Base-by-base conservation (phyloP, 1,284 basidiomycete species). In the Hemileia vastatrix region DNA sequence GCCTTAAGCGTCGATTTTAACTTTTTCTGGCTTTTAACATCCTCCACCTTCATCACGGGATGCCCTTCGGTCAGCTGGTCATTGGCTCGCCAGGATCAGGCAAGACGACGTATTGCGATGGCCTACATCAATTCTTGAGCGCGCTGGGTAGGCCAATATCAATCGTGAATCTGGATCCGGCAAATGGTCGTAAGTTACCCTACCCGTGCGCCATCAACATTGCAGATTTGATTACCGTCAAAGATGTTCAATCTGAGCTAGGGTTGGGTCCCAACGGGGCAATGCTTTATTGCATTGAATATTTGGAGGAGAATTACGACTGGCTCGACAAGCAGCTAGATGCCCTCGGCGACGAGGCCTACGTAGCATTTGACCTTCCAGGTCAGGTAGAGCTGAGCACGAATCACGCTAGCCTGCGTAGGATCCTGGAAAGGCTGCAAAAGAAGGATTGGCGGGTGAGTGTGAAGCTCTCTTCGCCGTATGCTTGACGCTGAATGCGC, bases 321-420 rank as follows among this genome's bases (percentile, higher is more conserved):
- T 98, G 94, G 94, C 81, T 98, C 23, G 85, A 92, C 64, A 75
- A 77, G 49, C 77, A 84, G 51, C 77, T 97, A 69, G 81, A 81
- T 61, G 82, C 82, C 70, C 77, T 83, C 4, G 77, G 80, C 49
- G 86, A 88, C 61, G 81, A 70, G 66, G 70, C 83, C 49, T 97
- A 95, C 77, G 83, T 97, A 50, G 79, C 97, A 44, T 95, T 98
- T 76, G 94, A 98, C 77, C 82, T 96, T 4, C 93, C 95, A 0
- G 94, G 94, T 0, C 94, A 98, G 77, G 94, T 97, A 51, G 94
- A 98, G 77, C 79, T 98, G 50, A 91, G 88, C 77, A 98, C 94
- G 58, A 96, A 94, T 73, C 94, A 98, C 54, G 84, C 86, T 33
- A 90, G 86, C 74, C 77, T 94, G 71, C 92, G 86, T 79, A 82